Evolutionary conservation across 805 yeast species (phyloP), one percentile per base, ranked within the genome.

Genomic region (Blastobotrys attinorum): DNA sequence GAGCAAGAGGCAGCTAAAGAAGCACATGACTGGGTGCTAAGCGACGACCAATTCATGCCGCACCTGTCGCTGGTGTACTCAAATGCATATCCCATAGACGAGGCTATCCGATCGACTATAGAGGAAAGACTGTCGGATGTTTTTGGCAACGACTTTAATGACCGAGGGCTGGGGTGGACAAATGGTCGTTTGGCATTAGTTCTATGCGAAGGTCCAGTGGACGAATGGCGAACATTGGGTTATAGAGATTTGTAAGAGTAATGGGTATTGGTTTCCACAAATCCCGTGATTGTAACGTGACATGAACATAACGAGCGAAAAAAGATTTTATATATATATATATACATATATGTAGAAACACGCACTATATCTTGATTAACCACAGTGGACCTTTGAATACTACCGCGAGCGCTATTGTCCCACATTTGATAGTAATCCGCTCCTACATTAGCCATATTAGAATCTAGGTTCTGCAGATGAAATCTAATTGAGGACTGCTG

Each of bases 61-160:
- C 95, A 84, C 58, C 65, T 84, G 15, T 80, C 88, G 5, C 61
- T 84, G 43, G 78, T 78, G 3, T 84, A 84, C 59, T 77, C 87
- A 7, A 72, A 77, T 46, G 58, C 73, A 22, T 71, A 75, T 51
- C 86, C 85, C 7, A 73, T 85, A 11, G 80, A 80, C 49, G 79
- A 72, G 54, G 88, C 89, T 1, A 65, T 76, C 45, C 69, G 77
- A 60, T 69, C 77, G 39, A 77, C 83, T 2, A 73, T 83, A 23
- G 75, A 74, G 46, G 78, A 80, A 10, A 63, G 90, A 50, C 71
- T 83, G 3, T 76, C 73, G 53, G 90, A 83, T 57, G 73, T 76
- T 32, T 67, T 83, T 52, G 79, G 78, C 35, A 71, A 71, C 31
- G 58, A 66, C 42, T 69, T 63, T 34, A 63, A 59, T 21, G 49